Evolutionary conservation across 192 early-diverging fungal genomes (phyloP).

Genomic region (Lobosporangium transversale): DNA sequence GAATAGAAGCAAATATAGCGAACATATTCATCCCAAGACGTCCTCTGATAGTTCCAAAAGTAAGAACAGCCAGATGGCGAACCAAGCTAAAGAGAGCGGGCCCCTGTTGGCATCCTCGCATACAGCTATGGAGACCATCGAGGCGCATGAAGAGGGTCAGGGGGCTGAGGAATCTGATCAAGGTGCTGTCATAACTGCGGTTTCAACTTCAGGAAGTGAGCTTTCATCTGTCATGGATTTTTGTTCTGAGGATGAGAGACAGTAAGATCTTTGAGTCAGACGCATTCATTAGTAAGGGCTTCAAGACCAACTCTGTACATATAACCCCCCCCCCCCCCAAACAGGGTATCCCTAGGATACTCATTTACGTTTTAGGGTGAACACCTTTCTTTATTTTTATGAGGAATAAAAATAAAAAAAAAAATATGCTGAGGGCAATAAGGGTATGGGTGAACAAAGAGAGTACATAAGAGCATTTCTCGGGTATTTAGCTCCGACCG

Average conservation of each 20-base stretch:
- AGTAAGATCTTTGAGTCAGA: neutral
- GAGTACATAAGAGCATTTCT: neutral
- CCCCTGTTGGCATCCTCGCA: neutral
- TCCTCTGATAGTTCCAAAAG: too few species aligned
- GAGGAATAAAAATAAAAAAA: too few species aligned
- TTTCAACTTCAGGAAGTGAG: neutral
- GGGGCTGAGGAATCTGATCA: neutral
- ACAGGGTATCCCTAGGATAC: too few species aligned
- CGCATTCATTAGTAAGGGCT: neutral
- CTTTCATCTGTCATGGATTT: neutral
- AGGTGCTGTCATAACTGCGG: neutral
- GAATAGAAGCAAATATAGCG: too few species aligned
- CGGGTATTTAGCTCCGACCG: slow-evolving; percentile 17
- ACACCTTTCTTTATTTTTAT: too few species aligned
- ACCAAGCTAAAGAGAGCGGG: too few species aligned
- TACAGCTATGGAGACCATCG: neutral
- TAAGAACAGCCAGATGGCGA: too few species aligned
- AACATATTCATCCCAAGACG: too few species aligned
- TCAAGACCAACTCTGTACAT: neutral
- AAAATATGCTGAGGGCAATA: too few species aligned
- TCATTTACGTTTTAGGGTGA: too few species aligned
- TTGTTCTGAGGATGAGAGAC: neutral
- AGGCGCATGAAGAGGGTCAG: neutral
- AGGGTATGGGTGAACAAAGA: neutral
- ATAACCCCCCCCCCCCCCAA: too few species aligned